Evolutionary conservation across 768 basidiomycete species (phyloP).

Genomic region (Podaxis sp.): DNA sequence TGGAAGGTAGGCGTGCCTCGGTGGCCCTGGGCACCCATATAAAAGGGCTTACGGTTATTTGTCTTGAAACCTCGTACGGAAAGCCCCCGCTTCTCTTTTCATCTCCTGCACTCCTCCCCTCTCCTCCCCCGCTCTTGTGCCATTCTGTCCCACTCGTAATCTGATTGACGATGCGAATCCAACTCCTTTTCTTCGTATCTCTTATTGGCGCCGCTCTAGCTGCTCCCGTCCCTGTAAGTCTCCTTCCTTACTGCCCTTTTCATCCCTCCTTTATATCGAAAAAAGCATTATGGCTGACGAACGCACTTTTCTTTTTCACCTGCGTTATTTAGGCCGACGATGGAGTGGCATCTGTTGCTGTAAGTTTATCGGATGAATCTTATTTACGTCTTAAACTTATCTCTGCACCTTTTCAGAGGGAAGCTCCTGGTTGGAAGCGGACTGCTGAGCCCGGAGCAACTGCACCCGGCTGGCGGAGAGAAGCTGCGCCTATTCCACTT

Average conservation of each 20-base stretch:
- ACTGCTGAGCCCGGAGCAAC: neutral
- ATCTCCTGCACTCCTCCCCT: neutral
- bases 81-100: neutral
- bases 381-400: neutral
- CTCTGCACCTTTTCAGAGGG: constrained; percentile 1
- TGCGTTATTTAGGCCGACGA: neutral
- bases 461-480: neutral
- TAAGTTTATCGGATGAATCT: neutral
- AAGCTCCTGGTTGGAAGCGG: constrained; percentile 7
- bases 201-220: constrained; percentile 9
- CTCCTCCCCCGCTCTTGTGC: neutral
- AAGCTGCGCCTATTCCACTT: too few relatives aligned
- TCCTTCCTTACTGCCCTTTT: neutral
- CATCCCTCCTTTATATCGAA: neutral
- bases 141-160: neutral
- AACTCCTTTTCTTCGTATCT: constrained; percentile 11
- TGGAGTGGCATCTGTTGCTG: neutral
- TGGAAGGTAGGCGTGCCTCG: neutral
- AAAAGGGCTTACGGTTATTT: neutral
- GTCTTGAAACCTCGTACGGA: neutral
- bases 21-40: neutral
- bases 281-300: too few relatives aligned
- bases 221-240: constrained; percentile 17
- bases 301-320: neutral
- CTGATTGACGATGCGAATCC: constrained; percentile 5